These are phyloP conservation scores for Colletotrichum sp. DNA, from an alignment of 2,329 filamentous ascomycete species.

Conservation along the genomic window DNA sequence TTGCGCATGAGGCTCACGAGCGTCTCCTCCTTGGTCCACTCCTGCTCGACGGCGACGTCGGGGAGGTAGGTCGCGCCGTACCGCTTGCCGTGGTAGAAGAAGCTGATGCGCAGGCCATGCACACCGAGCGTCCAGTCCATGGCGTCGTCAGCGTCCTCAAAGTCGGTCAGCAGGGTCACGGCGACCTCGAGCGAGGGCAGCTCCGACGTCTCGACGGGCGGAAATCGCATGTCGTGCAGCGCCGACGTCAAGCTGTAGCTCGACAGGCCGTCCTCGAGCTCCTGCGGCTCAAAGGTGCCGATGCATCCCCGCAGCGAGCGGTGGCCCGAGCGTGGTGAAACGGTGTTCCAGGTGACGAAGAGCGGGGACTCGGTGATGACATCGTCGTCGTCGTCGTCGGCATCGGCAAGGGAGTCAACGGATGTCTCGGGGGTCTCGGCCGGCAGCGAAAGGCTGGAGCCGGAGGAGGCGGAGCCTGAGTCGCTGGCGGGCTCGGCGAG, in stretches of 20 bases:
- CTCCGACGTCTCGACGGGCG: constrained; percentile 57
- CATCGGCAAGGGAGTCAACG: constrained; percentile 42
- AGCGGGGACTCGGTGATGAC: constrained; percentile 67
- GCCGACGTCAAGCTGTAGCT: constrained; percentile 85
- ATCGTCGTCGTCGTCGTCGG: constrained; percentile 27
- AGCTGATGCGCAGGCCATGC: constrained; percentile 88
- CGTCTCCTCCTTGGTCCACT: constrained; percentile 93
- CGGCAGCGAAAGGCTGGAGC: constrained; percentile 41
- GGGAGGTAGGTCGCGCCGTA: constrained; percentile 92
- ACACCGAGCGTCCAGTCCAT: constrained; percentile 87
- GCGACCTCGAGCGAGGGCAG: constrained; percentile 65
- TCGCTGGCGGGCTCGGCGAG: constrained; percentile 36
- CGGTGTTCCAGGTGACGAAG: constrained; percentile 93
- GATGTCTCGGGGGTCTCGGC: constrained; percentile 50
- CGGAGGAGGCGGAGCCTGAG: constrained; percentile 36
- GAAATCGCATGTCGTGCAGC: constrained; percentile 67
- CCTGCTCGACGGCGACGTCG: constrained; percentile 89
- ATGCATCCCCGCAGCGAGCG: constrained; percentile 90
- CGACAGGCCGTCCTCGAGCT: constrained; percentile 74
- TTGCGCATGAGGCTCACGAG: constrained; percentile 91
- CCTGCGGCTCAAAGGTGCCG: constrained; percentile 85
- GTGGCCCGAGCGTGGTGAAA: constrained; percentile 59
- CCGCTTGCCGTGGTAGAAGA: constrained; percentile 73
- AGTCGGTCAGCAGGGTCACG: constrained; percentile 85
- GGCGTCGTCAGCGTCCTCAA: constrained; percentile 74